Evolutionary conservation across 2,329 filamentous ascomycete genomes (phyloP), one percentile per base, ranked within the genome.

Genomic region (Aspergillus pseudoterreus): DNA sequence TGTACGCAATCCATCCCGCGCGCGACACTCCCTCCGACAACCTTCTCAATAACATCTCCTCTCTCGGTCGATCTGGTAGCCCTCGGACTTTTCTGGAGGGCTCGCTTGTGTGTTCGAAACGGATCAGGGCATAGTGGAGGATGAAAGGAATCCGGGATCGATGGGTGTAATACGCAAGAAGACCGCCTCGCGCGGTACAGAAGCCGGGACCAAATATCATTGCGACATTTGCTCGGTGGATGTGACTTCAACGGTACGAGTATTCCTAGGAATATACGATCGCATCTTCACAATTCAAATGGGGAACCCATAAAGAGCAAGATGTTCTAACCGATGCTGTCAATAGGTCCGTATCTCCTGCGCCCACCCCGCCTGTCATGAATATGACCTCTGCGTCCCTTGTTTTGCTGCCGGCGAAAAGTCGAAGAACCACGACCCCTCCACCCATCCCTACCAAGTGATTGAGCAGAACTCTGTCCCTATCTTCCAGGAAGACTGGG

Each of bases 101-200:
- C 60, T 56, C 53, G 44, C 52, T 50, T 52, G 54, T 50, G 51
- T 62, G 54, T 61, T 62, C 59, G 58, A 62, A 55, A 70, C 68
- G 57, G 64, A 63, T 54, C 66, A 55, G 56, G 68, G 65, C 47
- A 58, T 53, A 54, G 58, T 57, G 61, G 68, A 74, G 66, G 67
- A 75, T 74, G 71, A 70, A 60, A 67, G 60, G 56, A 62, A 57
- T 52, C 60, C 66, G 58, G 60, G 53, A 62, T 66, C 61, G 60
- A 96, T 96, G 92, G 92, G 91, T 63, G 88, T 96, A 66, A 96
- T 96, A 70, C 88, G 92, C 69, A 96, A 96, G 80, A 96, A 96
- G 78, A 94, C 90, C 54, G 88, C 88, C 60, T 85, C 86, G 50
- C 82, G 89, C 66, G 90, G 89, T 57, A 90, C 87, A 47, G 90